phyloP scores from a whole-genome alignment of 164 flowering plant species.

The Kingdonia uniflora region DNA sequence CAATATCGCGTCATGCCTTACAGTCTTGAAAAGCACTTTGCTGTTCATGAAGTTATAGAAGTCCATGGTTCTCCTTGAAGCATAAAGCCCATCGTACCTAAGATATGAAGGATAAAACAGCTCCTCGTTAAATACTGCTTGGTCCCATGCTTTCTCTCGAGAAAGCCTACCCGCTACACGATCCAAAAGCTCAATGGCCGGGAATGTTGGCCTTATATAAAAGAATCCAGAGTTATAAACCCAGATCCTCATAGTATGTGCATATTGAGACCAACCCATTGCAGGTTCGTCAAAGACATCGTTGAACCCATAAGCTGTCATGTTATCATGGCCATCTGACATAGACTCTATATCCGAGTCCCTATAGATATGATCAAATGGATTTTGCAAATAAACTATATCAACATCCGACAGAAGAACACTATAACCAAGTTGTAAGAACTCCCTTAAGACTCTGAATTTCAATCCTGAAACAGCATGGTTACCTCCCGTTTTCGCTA shows the following conservation, averaged over 20 bases:
- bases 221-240: constrained; percentile 95
- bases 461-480: constrained; percentile 91
- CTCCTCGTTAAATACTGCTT: constrained; percentile 94
- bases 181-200: constrained; percentile 91
- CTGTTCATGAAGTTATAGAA: constrained; percentile 85
- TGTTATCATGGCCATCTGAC: constrained; percentile 81
- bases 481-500: constrained; percentile 62
- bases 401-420: constrained; percentile 93
- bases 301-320: constrained; percentile 90
- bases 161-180: constrained; percentile 71
- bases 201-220: constrained; percentile 81
- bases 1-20: constrained; percentile 60
- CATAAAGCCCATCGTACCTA: constrained; percentile 86
- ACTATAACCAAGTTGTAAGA: constrained; percentile 85
- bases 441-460: constrained; percentile 82
- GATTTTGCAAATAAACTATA: constrained; percentile 83
- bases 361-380: constrained; percentile 67
- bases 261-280: constrained; percentile 97
- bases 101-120: constrained; percentile 86
- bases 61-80: constrained; percentile 84
- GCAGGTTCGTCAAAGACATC: constrained; percentile 84
- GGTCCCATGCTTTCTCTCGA: constrained; percentile 66
- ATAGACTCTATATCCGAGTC: constrained; percentile 96
- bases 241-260: constrained; percentile 97
- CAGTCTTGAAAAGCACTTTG: constrained; percentile 83